These are phyloP conservation scores for Trichosanthes cucumerina DNA, from an alignment of 306 rosid genomes.

Conservation along the genomic window DNA sequence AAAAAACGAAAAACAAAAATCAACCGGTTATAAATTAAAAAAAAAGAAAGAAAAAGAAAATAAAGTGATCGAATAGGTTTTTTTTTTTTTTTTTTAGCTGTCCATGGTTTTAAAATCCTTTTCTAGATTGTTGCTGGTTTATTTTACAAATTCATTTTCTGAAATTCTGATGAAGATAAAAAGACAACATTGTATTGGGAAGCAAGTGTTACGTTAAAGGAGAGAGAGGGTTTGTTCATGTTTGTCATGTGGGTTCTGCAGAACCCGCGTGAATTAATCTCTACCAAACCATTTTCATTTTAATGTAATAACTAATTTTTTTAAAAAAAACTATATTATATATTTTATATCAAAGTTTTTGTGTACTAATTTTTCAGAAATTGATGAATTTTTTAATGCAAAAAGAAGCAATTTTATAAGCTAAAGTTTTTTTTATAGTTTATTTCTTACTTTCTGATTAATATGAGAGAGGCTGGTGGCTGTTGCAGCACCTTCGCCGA, in stretches of 20 bases:
- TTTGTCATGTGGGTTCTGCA: conserved; percentile 4
- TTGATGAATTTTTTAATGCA: not conserved
- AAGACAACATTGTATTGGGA: not conserved
- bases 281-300: not conserved
- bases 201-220: not conserved
- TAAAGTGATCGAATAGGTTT: too few species aligned
- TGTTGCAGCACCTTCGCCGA: conserved; percentile 23
- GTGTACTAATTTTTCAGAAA: not conserved
- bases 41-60: too few species aligned
- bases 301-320: not conserved
- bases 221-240: not conserved
- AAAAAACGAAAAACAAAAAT: too few species aligned
- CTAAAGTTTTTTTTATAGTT: not conserved
- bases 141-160: not conserved
- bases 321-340: not conserved
- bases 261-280: conserved; percentile 8
- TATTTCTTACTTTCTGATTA: not conserved
- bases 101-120: not conserved
- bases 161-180: not conserved
- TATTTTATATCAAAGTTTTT: not conserved
- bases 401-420: not conserved
- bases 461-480: conserved; percentile 11
- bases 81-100: too few species aligned
- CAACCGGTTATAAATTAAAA: too few species aligned
- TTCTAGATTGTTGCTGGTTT: not conserved